phyloP scores from a whole-genome alignment of 2,329 filamentous ascomycete species.

The Penicillium nordicum region DNA sequence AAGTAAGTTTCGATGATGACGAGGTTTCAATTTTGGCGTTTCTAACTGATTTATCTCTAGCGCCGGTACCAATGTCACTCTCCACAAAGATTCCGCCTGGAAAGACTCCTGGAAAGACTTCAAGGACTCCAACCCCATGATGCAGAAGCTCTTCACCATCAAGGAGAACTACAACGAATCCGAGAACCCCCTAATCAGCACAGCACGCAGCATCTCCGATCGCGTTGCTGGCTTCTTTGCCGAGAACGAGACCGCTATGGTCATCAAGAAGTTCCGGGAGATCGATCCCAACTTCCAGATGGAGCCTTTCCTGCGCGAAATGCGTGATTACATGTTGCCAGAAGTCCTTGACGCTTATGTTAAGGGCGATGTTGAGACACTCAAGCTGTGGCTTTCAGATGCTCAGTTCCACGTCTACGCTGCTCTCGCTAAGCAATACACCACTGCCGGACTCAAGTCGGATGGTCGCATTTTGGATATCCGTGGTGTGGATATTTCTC shows the following conservation, averaged over 20 bases:
- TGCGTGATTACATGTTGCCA: constrained; percentile 95
- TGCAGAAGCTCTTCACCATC: constrained; percentile 83
- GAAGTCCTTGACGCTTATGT: constrained; percentile 98
- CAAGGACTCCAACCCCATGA: constrained; percentile 80
- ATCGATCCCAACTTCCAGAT: constrained; percentile 95
- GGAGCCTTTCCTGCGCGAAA: constrained; percentile 89
- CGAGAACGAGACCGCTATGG: constrained; percentile 95
- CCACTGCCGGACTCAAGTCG: constrained; percentile 85
- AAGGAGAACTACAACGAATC: constrained; percentile 91
- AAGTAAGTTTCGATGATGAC: constrained; percentile 59
- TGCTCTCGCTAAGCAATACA: constrained; percentile 95
- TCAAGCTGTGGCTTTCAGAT: constrained; percentile 93
- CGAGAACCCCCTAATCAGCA: constrained; percentile 91
- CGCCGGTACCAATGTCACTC: constrained; percentile 86
- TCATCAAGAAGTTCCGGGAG: constrained; percentile 95
- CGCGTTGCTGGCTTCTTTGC: constrained; percentile 93
- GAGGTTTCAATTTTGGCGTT: constrained; percentile 12
- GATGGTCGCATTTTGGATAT: constrained; percentile 96
- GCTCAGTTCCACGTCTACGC: constrained; percentile 96
- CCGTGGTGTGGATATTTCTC: constrained; percentile 74
- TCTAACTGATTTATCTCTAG: constrained; percentile 50
- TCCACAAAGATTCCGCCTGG: constrained; percentile 97
- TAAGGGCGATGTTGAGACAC: constrained; percentile 84
- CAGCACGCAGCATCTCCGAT: constrained; percentile 90
- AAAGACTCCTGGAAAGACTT: constrained; percentile 98